phyloP scores from a whole-genome alignment of 2,329 filamentous ascomycete genomes.

The Nemania serpens region DNA sequence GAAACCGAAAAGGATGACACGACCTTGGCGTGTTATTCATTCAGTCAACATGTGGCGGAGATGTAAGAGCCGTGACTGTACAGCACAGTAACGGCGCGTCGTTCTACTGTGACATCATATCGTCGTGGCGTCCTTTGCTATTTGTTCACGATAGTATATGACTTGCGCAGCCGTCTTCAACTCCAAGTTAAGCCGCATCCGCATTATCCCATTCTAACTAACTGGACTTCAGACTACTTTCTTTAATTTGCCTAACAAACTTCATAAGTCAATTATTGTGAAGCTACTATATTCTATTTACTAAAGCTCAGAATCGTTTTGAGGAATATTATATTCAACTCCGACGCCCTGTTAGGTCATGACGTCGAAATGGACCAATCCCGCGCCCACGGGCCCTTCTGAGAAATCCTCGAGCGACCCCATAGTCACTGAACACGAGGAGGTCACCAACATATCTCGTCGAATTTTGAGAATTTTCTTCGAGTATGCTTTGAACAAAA shows the following conservation, averaged over 20 bases:
- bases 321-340: background rate
- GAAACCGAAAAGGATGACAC: background rate
- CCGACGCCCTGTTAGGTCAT: background rate
- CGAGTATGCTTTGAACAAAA: slow-evolving; percentile 17
- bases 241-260: background rate
- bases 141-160: slow-evolving; percentile 1
- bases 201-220: background rate
- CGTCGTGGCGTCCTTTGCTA: background rate
- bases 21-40: background rate
- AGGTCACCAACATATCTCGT: slow-evolving; percentile 11
- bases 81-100: background rate
- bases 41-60: background rate
- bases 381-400: background rate
- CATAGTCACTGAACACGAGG: background rate
- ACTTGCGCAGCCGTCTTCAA: background rate
- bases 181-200: background rate
- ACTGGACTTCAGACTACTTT: background rate
- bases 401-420: background rate
- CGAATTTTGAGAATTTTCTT: slow-evolving; percentile 7
- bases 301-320: background rate
- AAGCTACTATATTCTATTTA: background rate
- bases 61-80: background rate
- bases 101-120: background rate
- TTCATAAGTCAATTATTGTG: background rate
- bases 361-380: background rate